Base-by-base conservation (phyloP, 768 basidiomycete genomes). In the Rhizopogon vulgaris region DNA sequence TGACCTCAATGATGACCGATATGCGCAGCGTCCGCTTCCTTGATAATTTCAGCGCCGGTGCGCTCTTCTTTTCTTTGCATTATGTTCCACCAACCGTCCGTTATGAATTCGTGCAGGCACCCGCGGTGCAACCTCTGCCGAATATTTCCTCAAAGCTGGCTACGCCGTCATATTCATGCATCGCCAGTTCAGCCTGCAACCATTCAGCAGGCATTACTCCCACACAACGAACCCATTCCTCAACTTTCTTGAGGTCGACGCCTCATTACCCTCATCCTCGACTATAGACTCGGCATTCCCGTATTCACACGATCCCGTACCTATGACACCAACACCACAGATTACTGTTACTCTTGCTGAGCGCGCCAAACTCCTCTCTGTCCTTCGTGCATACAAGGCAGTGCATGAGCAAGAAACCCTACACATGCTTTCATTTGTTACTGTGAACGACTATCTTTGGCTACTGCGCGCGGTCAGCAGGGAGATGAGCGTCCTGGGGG, bases 111-210 rank as follows among this genome's bases (percentile, higher is more conserved):
- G 51, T 22, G 8, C 51, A 90, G 94, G 95, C 48, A 99, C 96
- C 17, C 80, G 96, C 63, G 96, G 96, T 39, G 91, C 96, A 28
- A 94, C 95, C 0, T 98, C 96, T 17, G 95, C 96, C 2, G 96
- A 99, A 70, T 96, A 98, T 73, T 97, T 99, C 67, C 80, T 98
- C 54, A 82, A 87, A 60, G 84, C 89, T 6, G 89, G 87, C 52
- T 98, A 98, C 73, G 94, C 94, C 24, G 96, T 99, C 68, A 93
- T 99, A 59, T 99, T 99, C 74, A 89, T 99, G 82, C 95, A 99
- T 69, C 78, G 95, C 18, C 93, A 96, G 69, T 95, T 96, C 75
- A 97, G 94, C 58, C 80, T 98, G 39, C 93, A 96, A 62, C 96
- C 96, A 0, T 99, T 95, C 77, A 94, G 90, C 64, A 74, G 96